Evolutionary conservation across 208 protist genomes (phyloP).

Genomic region (Vickermania ingenoplastis): DNA sequence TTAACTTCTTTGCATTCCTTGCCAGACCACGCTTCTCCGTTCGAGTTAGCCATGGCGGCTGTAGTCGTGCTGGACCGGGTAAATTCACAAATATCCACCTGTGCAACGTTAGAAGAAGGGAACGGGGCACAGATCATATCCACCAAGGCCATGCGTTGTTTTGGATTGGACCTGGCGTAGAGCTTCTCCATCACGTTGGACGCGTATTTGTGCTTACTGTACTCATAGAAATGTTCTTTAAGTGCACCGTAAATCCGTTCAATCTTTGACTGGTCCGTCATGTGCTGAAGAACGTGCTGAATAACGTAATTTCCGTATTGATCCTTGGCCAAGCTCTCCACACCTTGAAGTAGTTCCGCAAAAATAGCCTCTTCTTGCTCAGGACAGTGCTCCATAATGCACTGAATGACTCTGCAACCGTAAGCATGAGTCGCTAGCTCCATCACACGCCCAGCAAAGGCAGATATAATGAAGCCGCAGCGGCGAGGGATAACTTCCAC

Average conservation of each 20-base stretch:
- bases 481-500: conserved; percentile 93
- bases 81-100: conserved; percentile 58
- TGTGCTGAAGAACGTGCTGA: conserved; percentile 96
- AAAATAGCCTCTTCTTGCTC: conserved; percentile 88
- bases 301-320: conserved; percentile 99
- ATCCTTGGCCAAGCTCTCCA: conserved; percentile 87
- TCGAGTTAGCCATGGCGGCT: conserved; percentile 41
- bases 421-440: conserved; percentile 97
- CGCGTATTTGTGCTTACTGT: conserved; percentile 97
- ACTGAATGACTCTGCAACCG: conserved; percentile 98
- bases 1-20: conserved; percentile 65
- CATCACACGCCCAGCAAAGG: conserved; percentile 91
- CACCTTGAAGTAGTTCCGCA: conserved; percentile 86
- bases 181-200: conserved; percentile 99
- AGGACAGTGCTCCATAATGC: conserved; percentile 94
- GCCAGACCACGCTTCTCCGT: conserved; percentile 21
- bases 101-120: conserved; percentile 8
- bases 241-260: conserved; percentile 59
- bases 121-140: conserved; percentile 71
- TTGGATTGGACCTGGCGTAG: conserved; percentile 60
- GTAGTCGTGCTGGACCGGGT: conserved; percentile 41
- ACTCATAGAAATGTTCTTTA: conserved; percentile 69
- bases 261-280: conserved; percentile 76
- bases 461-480: conserved; percentile 95
- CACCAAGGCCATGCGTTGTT: conserved; percentile 81